Base-by-base conservation (phyloP, 2,329 filamentous ascomycete genomes). In the Sporothrix pseudoabietina region DNA sequence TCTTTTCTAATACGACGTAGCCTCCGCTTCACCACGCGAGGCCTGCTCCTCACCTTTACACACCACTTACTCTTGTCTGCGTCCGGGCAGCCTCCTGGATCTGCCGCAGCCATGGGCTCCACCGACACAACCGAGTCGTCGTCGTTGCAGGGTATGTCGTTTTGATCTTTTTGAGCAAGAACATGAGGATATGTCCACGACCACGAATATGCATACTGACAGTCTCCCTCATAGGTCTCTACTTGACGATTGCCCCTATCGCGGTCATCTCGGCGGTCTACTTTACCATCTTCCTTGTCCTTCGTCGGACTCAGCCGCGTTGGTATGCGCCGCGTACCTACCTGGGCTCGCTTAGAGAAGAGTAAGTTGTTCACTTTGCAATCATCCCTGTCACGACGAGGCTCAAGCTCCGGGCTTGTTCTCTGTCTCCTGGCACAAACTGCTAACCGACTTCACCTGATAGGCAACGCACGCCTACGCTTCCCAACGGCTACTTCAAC, bases 401-500 rank as follows among this genome's bases (percentile, higher is more conserved):
- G 44, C 35, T 35, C 35, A 49, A 6, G 44, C 44, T 19, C 44
- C 41, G 16, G 2, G 8, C 44, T 35, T 32, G 16, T 22, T 35
- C 47, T 32, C 32, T 14, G 14, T 35, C 5, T 22, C 16, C 10
- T 41, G n/a, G 3, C 16, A 14, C 30, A 35, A 16, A 10, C 32
- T 41, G 35, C 39, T 71, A 22, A 47, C 9, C 44, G 3, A 8
- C 32, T 74, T 47, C 44, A 26, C 54, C 8, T 57, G 74, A 26
- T 57, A 87, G 86, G 76, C 84, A 89, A 75, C 88, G 90, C 47
- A 88, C 87, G 14, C 89, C 89, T 30, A 79, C 83, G 1, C 84
- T 91, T 0, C 88, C 90, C 3, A 84, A 80, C 35, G 90, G 91
- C 71, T 80, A 89, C 63, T 83, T 92, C 77, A 88, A 91, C 77